Evolutionary conservation across 148 eudicot genomes (phyloP), one percentile per base, ranked within the genome.

Genomic region (Agrostemma githago): DNA sequence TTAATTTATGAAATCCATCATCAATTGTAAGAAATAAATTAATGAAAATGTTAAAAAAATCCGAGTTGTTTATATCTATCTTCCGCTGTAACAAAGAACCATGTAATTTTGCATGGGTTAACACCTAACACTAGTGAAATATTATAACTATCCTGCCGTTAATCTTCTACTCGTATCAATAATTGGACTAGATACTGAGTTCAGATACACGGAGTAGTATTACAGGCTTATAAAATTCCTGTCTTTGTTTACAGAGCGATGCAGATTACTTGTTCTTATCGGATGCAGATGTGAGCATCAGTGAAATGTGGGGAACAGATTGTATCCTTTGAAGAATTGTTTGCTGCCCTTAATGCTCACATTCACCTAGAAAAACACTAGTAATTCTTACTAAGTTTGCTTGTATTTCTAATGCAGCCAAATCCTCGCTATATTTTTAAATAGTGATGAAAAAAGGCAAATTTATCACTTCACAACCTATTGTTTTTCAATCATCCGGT

Each of bases 191-290:
- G 54, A 42, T n/a, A 38, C 19, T 5, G 15, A 70, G 62, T 38
- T 60, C 8, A 14, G 3, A 58, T 60, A 26, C 34, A 26, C 34
- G 34, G 34, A 26, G 51, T 46, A 3, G 43, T 42, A 46, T 10
- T 44, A 43, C 6, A 7, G 40, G 53, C 46, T n/a, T 59, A 17
- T 68, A 19, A 37, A 79, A 48, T 59, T 37, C 39, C 46, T 71
- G 6, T 72, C 15, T 46, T 74, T 59, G 48, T n/a, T 86, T 74
- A 79, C 97, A 94, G 98, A 86, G 83, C 58, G 98, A 87, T 74
- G 89, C 89, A 76, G 98, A 94, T 85, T 94, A 94, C 84, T 91
- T 93, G 97, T 87, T 94, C 74, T 72, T 87, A 61, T 91, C 98
- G 20, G 98, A 94, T 74, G 88, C 88, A 6, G 97, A 88, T 69